Percentiles rank a stretch among this genome's conserved stretches.
Evolutionary conservation across 495 filamentous ascomycete species (phyloP).

Genomic region (Aspergillus panamensis): DNA sequence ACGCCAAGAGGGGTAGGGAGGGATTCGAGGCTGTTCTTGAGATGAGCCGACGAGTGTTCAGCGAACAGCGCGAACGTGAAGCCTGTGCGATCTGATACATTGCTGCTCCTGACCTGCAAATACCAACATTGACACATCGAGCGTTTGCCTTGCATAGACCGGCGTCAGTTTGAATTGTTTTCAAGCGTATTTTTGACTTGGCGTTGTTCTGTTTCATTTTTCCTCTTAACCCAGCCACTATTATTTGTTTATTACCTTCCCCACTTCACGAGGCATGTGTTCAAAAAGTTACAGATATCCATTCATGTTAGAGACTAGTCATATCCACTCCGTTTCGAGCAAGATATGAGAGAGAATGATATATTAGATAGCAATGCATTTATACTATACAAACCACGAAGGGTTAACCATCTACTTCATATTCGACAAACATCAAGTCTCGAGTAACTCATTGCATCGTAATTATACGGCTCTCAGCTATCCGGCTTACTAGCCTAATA

Average conservation of each 20-base stretch:
- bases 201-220: slow-evolving; percentile 26
- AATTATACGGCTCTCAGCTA: neutral
- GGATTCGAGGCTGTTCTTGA: slow-evolving; percentile 92
- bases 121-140: slow-evolving; percentile 20
- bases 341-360: slow-evolving; percentile 5
- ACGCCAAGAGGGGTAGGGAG: slow-evolving; percentile 81
- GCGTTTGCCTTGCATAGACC: slow-evolving; percentile 36
- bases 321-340: neutral
- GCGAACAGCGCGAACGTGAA: slow-evolving; percentile 77
- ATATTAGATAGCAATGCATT: slow-evolving; percentile 2
- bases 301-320: slow-evolving; percentile 1
- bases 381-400: slow-evolving; percentile 2
- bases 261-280: slow-evolving; percentile 18
- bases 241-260: slow-evolving; percentile 20
- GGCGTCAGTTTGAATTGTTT: slow-evolving; percentile 31
- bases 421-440: neutral
- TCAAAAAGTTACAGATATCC: slow-evolving; percentile 19
- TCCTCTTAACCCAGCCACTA: slow-evolving; percentile 1
- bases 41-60: slow-evolving; percentile 89
- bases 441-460: neutral
- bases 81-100: slow-evolving; percentile 24
- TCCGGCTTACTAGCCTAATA: slow-evolving; percentile 59
- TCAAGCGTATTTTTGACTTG: slow-evolving; percentile 28
- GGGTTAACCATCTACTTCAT: neutral
- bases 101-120: neutral